phyloP scores from a whole-genome alignment of 768 basidiomycete species.

The Pisolithus microcarpus region DNA sequence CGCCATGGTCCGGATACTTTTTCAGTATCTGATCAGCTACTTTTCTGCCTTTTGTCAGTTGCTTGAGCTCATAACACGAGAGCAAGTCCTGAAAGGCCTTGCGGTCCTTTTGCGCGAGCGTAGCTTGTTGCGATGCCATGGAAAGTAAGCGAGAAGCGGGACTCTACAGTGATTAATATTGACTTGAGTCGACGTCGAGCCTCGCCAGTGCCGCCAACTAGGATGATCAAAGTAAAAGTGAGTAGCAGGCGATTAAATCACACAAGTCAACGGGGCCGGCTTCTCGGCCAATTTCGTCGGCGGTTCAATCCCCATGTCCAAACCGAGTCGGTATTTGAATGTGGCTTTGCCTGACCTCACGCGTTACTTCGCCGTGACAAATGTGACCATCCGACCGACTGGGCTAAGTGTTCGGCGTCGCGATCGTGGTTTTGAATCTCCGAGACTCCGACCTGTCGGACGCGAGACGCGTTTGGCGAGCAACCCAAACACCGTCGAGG shows the following conservation, averaged over 20 bases:
- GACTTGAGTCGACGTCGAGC: background rate
- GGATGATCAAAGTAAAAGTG: background rate
- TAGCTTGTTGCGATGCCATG: conserved; percentile 17
- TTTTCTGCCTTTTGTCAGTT: conserved; percentile 85
- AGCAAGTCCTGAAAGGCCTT: conserved; percentile 82
- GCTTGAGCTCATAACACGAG: conserved; percentile 80
- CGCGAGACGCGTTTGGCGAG: background rate
- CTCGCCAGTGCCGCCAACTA: background rate
- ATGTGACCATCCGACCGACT: too few species aligned
- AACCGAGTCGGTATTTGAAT: too few species aligned
- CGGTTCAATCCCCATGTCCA: background rate
- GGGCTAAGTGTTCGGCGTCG: background rate
- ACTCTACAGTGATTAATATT: background rate
- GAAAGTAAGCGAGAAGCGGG: background rate
- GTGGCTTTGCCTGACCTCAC: too few species aligned
- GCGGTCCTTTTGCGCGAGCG: conserved; percentile 75
- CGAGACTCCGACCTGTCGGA: background rate
- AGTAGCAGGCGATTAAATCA: background rate
- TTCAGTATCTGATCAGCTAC: conserved; percentile 90
- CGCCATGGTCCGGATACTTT: conserved; percentile 94
- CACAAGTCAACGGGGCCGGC: background rate
- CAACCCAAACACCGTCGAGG: conserved; percentile 5
- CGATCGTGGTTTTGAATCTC: background rate
- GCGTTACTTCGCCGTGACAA: too few species aligned
- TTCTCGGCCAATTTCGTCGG: background rate